phyloP scores from a whole-genome alignment of 2,329 filamentous ascomycete genomes.

The Fusarium sp. region DNA sequence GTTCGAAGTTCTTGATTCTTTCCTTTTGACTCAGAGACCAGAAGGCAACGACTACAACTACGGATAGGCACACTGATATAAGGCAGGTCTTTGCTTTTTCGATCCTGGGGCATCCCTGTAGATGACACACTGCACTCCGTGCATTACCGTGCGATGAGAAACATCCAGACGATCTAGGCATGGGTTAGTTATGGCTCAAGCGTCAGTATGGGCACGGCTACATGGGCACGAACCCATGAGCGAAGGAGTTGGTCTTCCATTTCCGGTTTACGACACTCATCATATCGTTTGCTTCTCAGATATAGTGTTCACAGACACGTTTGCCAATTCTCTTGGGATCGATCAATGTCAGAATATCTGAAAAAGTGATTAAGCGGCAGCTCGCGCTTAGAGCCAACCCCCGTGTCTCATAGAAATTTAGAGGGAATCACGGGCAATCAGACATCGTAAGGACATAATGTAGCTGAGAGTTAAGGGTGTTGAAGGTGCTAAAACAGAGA shows the following conservation, averaged over 20 bases:
- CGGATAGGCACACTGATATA: neutral
- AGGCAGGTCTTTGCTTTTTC: constrained; percentile 9
- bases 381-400: neutral
- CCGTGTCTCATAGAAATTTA: neutral
- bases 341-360: constrained; percentile 11
- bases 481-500: neutral
- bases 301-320: constrained; percentile 10
- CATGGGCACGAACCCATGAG: neutral
- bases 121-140: constrained; percentile 9
- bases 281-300: constrained; percentile 16
- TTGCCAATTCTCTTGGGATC: constrained; percentile 6
- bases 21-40: neutral
- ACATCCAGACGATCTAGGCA: constrained; percentile 1
- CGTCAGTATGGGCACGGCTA: neutral
- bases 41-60: neutral
- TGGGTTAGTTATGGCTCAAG: neutral
- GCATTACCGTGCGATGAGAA: constrained; percentile 10
- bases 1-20: neutral
- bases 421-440: neutral
- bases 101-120: constrained; percentile 23
- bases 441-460: constrained; percentile 3
- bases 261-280: constrained; percentile 7
- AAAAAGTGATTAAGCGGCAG: neutral
- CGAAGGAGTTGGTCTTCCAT: neutral
- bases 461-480: neutral